phyloP scores from a whole-genome alignment of 768 basidiomycete genomes.

The Tulasnella sp. region DNA sequence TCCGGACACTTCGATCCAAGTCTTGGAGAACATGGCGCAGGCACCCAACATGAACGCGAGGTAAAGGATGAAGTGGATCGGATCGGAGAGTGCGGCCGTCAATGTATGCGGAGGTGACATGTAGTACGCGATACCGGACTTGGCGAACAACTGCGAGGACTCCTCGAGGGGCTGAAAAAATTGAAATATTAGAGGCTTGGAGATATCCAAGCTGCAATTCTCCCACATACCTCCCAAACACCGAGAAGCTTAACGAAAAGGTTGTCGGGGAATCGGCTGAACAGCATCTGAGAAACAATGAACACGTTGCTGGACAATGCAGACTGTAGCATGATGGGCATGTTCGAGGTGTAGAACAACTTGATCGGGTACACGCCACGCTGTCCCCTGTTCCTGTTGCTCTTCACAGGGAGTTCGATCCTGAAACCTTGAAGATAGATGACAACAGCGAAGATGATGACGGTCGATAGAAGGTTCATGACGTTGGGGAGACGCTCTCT shows the following conservation, averaged over 20 bases:
- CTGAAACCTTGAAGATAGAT: conserved; percentile 99
- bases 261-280: conserved; percentile 75
- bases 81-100: conserved; percentile 78
- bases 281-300: conserved; percentile 94
- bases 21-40: conserved; percentile 97
- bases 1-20: conserved; percentile 98
- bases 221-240: conserved; percentile 99
- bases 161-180: conserved; percentile 74
- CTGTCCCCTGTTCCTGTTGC: conserved; percentile 92
- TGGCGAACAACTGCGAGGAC: conserved; percentile 81
- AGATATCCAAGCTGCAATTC: too few species aligned
- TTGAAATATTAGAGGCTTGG: too few species aligned
- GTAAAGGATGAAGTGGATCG: conserved; percentile 86
- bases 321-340: conserved; percentile 98
- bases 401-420: conserved; percentile 97
- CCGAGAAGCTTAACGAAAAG: conserved; percentile 76
- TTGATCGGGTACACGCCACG: conserved; percentile 93
- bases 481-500: conserved; percentile 92
- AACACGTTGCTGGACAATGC: conserved; percentile 91
- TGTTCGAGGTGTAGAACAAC: conserved; percentile 97
- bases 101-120: conserved; percentile 97
- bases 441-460: conserved; percentile 83
- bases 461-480: conserved; percentile 93
- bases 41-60: conserved; percentile 87
- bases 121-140: conserved; percentile 91